Conservation (phyloP, 2,329 filamentous ascomycete species). For the Sclerotinia spermophila region DNA sequence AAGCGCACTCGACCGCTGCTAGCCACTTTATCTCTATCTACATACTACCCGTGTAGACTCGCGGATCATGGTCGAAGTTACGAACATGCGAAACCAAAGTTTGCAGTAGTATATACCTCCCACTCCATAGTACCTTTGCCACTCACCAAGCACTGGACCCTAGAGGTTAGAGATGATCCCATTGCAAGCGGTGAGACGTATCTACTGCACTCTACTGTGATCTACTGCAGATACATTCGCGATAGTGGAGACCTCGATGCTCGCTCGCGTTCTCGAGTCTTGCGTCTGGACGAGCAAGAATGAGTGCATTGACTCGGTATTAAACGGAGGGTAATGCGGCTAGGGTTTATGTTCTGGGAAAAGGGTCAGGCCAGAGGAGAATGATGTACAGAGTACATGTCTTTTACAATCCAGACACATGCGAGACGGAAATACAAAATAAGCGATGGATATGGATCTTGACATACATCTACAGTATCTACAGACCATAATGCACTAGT, state of each 20-base stretch:
- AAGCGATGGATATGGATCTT: no score
- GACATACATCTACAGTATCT: not conserved
- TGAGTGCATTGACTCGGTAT: not conserved
- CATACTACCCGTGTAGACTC: not conserved
- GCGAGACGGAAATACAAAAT: not conserved
- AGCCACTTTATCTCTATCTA: not conserved
- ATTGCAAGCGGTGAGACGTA: not conserved
- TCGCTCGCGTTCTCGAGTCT: not conserved
- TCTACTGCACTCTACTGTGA: not conserved
- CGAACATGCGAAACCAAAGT: not conserved
- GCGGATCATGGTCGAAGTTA: not conserved
- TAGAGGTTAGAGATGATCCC: not conserved
- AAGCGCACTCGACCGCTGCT: not conserved
- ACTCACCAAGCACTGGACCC: no score
- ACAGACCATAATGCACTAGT: not conserved
- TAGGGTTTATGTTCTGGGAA: not conserved
- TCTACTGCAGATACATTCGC: constrained; percentile 6
- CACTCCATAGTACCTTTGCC: not conserved
- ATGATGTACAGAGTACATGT: constrained; percentile 10
- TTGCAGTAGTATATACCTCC: not conserved
- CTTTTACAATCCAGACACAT: not conserved
- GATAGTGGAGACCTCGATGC: not conserved
- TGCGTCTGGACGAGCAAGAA: constrained; percentile 1
- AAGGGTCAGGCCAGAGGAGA: not conserved
- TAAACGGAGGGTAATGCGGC: constrained; percentile 1